Percentiles rank a stretch among this genome's conserved stretches.
Evolutionary conservation across 768 basidiomycete species (phyloP).

Genomic region (Xerocomellus amylosporus): DNA sequence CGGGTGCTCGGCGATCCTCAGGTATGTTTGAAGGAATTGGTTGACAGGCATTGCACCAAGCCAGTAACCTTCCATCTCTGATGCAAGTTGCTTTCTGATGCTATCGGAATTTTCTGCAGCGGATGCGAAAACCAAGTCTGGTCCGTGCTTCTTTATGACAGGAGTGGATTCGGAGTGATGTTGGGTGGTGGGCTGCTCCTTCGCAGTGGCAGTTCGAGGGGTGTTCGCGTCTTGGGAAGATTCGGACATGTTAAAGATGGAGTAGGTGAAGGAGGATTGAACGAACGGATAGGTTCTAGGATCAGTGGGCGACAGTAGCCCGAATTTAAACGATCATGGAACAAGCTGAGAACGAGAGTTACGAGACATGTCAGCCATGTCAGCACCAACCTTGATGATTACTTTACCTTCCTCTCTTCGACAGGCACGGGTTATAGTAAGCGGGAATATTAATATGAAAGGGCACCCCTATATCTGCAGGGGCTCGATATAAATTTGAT

Average conservation of each 20-base stretch:
- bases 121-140: not conserved
- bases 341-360: not conserved
- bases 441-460: too few species aligned
- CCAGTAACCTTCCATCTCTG: not conserved
- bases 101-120: not conserved
- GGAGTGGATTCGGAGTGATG: not conserved
- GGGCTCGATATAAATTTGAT: too few species aligned
- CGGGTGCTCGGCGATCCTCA: not conserved
- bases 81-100: not conserved
- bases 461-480: too few species aligned
- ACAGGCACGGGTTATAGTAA: too few species aligned
- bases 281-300: not conserved
- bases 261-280: not conserved
- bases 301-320: not conserved
- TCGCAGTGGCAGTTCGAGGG: not conserved
- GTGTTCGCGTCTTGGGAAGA: not conserved
- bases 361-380: not conserved
- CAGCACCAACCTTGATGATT: not conserved
- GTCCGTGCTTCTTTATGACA: not conserved
- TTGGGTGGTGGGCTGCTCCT: not conserved
- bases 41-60: not conserved
- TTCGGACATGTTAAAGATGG: not conserved
- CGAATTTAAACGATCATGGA: not conserved
- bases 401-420: not conserved
- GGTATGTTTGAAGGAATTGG: not conserved